phyloP scores from a whole-genome alignment of 1,139 yeast species.

The Pichia sp. region DNA sequence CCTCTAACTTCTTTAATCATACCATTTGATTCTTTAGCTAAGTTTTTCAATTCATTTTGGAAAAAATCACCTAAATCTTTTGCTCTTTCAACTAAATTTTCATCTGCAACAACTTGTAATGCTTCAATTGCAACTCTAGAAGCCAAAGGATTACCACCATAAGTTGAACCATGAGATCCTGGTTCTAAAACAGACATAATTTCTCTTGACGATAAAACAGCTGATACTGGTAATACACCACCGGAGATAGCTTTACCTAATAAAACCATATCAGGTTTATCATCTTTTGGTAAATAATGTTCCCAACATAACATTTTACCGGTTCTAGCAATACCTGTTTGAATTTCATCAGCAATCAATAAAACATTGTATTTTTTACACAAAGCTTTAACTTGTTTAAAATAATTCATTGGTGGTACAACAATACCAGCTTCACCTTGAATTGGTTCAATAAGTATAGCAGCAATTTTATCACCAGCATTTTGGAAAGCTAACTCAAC shows the following conservation, averaged over 20 bases:
- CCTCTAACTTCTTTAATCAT: constrained; percentile 90
- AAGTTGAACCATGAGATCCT: constrained; percentile 96
- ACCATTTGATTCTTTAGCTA: constrained; percentile 55
- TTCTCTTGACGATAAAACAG: constrained; percentile 79
- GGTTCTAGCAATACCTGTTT: constrained; percentile 96
- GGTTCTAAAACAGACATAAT: constrained; percentile 88
- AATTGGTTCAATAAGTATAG: constrained; percentile 87
- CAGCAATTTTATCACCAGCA: constrained; percentile 89
- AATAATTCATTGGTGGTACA: constrained; percentile 81
- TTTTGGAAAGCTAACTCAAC: constrained; percentile 73
- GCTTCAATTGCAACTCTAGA: constrained; percentile 95
- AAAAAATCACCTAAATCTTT: constrained; percentile 62
- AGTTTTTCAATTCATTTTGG: constrained; percentile 55
- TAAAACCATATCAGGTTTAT: constrained; percentile 78
- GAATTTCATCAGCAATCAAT: constrained; percentile 93
- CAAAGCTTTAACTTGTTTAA: constrained; percentile 61
- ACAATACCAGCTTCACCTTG: constrained; percentile 99
- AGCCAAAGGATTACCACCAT: constrained; percentile 96
- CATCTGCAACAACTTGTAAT: constrained; percentile 81
- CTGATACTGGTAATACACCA: constrained; percentile 89
- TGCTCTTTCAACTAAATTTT: constrained; percentile 77
- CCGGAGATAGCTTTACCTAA: constrained; percentile 95
- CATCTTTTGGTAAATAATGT: constrained; percentile 55
- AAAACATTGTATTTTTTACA: constrained; percentile 81
- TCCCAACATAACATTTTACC: constrained; percentile 91